phyloP scores from a whole-genome alignment of 2,329 filamentous ascomycete species.

The Exophiala sideris region DNA sequence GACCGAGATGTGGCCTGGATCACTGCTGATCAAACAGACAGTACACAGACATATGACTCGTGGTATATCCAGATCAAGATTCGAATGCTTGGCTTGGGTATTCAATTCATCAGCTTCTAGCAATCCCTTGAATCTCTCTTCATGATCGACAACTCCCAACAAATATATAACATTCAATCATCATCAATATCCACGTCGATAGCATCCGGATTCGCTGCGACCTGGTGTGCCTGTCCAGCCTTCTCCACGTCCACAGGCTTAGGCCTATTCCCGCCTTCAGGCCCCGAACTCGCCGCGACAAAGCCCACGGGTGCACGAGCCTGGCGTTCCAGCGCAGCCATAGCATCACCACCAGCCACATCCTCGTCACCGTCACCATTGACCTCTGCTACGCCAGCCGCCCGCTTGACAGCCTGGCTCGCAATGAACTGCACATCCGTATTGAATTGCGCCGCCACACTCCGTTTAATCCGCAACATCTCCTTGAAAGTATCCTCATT shows the following conservation, averaged over 20 bases:
- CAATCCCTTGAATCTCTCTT: too few relatives aligned
- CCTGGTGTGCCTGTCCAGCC: slow-evolving; percentile 21
- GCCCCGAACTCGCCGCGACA: slow-evolving; percentile 76
- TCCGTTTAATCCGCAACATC: slow-evolving; percentile 96
- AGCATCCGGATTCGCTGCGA: slow-evolving; percentile 73
- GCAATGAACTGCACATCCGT: slow-evolving; percentile 99
- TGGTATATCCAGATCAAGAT: not conserved
- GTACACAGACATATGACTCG: too few relatives aligned
- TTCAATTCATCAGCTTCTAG: too few relatives aligned
- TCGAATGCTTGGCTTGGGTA: not conserved
- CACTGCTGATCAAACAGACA: too few relatives aligned
- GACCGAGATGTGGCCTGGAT: too few relatives aligned
- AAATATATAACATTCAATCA: slow-evolving; percentile 12
- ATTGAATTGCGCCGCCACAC: slow-evolving; percentile 96
- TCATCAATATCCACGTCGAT: slow-evolving; percentile 70
- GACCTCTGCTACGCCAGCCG: slow-evolving; percentile 38
- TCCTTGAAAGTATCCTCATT: slow-evolving; percentile 99
- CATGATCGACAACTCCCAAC: not conserved
- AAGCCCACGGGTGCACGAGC: slow-evolving; percentile 87
- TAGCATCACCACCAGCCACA: slow-evolving; percentile 64
- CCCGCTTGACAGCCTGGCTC: slow-evolving; percentile 81
- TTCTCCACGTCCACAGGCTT: slow-evolving; percentile 36
- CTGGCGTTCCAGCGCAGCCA: slow-evolving; percentile 84
- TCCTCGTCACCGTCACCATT: slow-evolving; percentile 45
- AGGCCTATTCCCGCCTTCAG: slow-evolving; percentile 58